Base-by-base conservation (phyloP, 768 basidiomycete genomes). In the Xanthoconium stramineum region DNA sequence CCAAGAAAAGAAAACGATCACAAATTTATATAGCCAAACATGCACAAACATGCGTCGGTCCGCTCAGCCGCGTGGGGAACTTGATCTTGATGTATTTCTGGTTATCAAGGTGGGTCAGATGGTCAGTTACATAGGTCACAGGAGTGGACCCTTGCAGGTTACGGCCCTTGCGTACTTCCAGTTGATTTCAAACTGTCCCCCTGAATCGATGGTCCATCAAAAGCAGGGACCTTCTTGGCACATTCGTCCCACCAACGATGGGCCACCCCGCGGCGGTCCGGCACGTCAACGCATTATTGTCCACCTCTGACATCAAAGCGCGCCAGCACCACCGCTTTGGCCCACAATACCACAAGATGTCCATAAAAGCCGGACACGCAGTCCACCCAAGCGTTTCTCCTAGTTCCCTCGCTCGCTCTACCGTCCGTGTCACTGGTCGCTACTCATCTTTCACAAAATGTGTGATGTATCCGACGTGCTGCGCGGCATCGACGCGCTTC, bases 281-380 rank as follows among this genome's bases (percentile, higher is more conserved):
- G 29, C 51, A 11, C n/a, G n/a, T n/a, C n/a, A n/a, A n/a, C n/a
- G n/a, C n/a, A n/a, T n/a, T n/a, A 47, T 47, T 47, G 36, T 45
- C 19, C 29, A 54, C 9, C 32, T 46, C 54, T 29, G 44, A 47
- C 53, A 47, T 47, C 57, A 59, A 51, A 50, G 61, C 53, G 51
- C 44, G 35, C 40, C 37, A 20, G 30, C 49, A 36, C 29, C 12
- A 19, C 55, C 50, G 29, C 24, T 32, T 35, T 35, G 45, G 53
- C n/a, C 38, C 47, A 61, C 55, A 58, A 60, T 60, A 58, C 47
- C 38, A 35, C 35, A 17, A 19, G 20, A 12, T 1, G 13, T 20
- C 33, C 39, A 54, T 59, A 60, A 60, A 60, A 14, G 36, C 47
- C 24, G 19, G 42, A 17, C 14, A 17, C 20, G 28, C 20, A 33